phyloP scores from a whole-genome alignment of 768 basidiomycete species.

The Tylopilus balloui region DNA sequence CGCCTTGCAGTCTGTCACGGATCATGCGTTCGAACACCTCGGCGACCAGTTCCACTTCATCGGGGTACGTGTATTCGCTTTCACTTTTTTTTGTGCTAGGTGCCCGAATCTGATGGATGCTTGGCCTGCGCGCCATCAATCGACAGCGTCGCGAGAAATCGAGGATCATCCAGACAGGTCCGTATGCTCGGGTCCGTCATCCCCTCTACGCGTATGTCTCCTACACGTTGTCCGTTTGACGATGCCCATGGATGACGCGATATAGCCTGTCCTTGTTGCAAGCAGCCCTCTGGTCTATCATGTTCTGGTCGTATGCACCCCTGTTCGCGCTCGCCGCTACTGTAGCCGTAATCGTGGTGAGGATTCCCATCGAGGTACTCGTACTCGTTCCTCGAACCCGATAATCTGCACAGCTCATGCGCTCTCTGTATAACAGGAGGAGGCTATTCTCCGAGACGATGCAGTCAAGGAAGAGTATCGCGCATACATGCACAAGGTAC shows the following conservation, averaged over 20 bases:
- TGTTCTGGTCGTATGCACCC: constrained; percentile 13
- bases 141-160: constrained; percentile 14
- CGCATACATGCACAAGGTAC: neutral
- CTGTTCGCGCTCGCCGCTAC: neutral
- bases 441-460: neutral
- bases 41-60: constrained; percentile 7
- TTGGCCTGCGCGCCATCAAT: no score
- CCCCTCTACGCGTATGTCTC: constrained; percentile 11
- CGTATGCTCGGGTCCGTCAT: constrained; percentile 14
- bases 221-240: neutral
- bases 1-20: neutral
- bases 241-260: neutral
- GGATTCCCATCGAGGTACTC: constrained; percentile 10
- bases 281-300: neutral
- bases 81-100: no score
- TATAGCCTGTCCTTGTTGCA: constrained; percentile 1
- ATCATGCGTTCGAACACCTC: constrained; percentile 1
- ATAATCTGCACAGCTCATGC: neutral
- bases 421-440: neutral
- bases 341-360: neutral
- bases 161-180: constrained; percentile 11
- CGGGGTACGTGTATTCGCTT: constrained; percentile 1
- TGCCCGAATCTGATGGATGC: neutral
- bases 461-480: neutral
- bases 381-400: no score